Evolutionary conservation across 116 monocot species (phyloP), one percentile per base, ranked within the genome.

Genomic region (Dioscorea cayenensis): DNA sequence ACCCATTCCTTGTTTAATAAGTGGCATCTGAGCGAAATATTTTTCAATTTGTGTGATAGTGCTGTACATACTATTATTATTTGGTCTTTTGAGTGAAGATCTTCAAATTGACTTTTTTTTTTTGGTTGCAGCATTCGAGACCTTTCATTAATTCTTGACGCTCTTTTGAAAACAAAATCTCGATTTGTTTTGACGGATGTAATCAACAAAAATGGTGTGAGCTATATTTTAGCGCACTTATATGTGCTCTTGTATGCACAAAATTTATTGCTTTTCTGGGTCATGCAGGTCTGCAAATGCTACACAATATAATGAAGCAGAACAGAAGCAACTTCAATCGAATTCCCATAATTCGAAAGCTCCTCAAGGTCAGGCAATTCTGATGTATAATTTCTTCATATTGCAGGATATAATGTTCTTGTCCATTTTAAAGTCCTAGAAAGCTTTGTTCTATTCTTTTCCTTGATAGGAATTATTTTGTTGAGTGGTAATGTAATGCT

Each of bases 251-350:
- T 51, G 21, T 7, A 23, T 61, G 6, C 25, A 14, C 72, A 48
- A 22, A 60, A 38, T 19, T 60, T 75, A 51, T 3, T 77, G 8
- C 63, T 50, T 16, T 71, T 80, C 25, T 36, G 28, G 21, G 28
- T 10, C 48, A 69, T 78, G n/a, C 71, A 99, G 99, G 99, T 16
- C 67, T 94, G 76, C 94, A 94, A 74, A 93, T 99, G 91, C 76
- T 99, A 62, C 99, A 99, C 73, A 90, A 93, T 72, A 91, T 99
- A 43, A 70, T 99, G 86, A 99, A 99, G 82, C 94, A 94, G 72
- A 93, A 91, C 60, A 72, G 85, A 59, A 80, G 68, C 68, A 83
- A 91, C 51, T 86, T 89, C 77, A 88, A 81, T 63, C 78, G 87
- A 73, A 94, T 82, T 77, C 99, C 99, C 51, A 84, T 99, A 38